Base-by-base conservation (phyloP, 2,329 filamentous ascomycete genomes). In the Metarhizium rileyi region DNA sequence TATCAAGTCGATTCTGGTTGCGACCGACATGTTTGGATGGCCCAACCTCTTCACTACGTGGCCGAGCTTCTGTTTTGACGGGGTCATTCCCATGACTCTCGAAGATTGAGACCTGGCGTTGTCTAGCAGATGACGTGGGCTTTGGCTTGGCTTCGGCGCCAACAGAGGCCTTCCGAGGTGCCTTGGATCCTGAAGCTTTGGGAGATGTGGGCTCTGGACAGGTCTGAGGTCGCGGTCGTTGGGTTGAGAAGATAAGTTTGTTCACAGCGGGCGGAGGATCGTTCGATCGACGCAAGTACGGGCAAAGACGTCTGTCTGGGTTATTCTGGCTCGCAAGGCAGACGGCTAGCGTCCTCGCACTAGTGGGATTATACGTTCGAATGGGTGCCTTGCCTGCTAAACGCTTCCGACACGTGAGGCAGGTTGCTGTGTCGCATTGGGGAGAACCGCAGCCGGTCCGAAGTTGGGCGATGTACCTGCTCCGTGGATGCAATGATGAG, bases 281-380 rank as follows among this genome's bases (percentile, higher is more conserved):
- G 46, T 68, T 69, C 1, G 71, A 65, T 5, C 66, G 63, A 43
- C 66, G 66, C 16, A 80, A 63, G 22, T 69, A 63, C 1, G 74
- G 74, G 46, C 89, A 95, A 0, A 95, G 70, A 3, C 78, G 80
- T 51, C 70, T 74, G 54, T 87, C 82, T 0, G 89, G 81, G 55
- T 93, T 81, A 58, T 90, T 86, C 61, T 89, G 83, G 59, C 84
- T 87, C 9, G 89, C 87, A 46, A 95, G 75, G 59, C 87, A 87
- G 50, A 87, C 79, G 12, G 90, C 90, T 28, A 95, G 69, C 1
- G 86, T 87, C 59, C 88, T 80, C 8, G 90, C 89, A 59, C 88
- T 95, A 43, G 89, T 81, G 22, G 84, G 77, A 50, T 85, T 95
- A 59, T 90, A 93, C 59, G 84, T 78, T 53, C 88, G 83, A 57